A percentile compares a stretch with the other conserved stretches of the same genome.
Conservation (phyloP, 2,329 filamentous ascomycete species). For the Tolypocladium capitatum region DNA sequence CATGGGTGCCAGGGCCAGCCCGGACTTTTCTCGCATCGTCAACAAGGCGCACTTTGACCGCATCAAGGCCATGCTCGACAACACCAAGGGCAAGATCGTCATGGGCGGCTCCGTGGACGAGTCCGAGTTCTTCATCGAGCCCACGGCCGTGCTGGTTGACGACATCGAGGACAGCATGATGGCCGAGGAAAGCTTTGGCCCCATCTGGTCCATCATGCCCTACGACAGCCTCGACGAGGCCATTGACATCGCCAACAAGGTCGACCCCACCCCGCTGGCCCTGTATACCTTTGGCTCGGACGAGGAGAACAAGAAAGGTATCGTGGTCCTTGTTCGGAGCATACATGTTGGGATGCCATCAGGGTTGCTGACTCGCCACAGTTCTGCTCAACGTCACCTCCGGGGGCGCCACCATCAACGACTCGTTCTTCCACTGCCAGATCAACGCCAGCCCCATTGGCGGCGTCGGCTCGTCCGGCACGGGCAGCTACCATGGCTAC, state of each 20-base stretch:
- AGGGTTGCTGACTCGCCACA: slow-evolving; percentile 15
- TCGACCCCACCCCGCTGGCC: slow-evolving; percentile 72
- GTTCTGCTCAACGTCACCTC: slow-evolving; percentile 26
- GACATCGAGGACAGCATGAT: slow-evolving; percentile 62
- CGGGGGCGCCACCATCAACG: slow-evolving; percentile 38
- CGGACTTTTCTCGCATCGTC: slow-evolving; percentile 69
- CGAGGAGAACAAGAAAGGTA: slow-evolving; percentile 61
- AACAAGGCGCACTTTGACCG: slow-evolving; percentile 69
- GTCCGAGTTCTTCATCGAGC: slow-evolving; percentile 70
- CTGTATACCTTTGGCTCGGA: slow-evolving; percentile 79
- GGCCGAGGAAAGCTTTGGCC: slow-evolving; percentile 78
- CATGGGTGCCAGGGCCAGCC: slow-evolving; percentile 61
- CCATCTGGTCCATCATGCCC: slow-evolving; percentile 73
- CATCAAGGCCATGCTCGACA: slow-evolving; percentile 84
- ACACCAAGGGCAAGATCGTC: slow-evolving; percentile 69
- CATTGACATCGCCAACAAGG: slow-evolving; percentile 64
- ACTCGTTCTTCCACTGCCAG: slow-evolving; percentile 29
- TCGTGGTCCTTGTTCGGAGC: slow-evolving; percentile 7
- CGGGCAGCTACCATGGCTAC: slow-evolving; percentile 34
- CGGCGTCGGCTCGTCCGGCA: slow-evolving; percentile 34
- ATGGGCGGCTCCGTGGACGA: slow-evolving; percentile 77
- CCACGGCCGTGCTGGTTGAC: slow-evolving; percentile 79
- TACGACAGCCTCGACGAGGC: slow-evolving; percentile 74
- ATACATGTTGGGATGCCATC: slow-evolving; percentile 1
- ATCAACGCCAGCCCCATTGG: slow-evolving; percentile 32